Evolutionary conservation across 192 early-diverging fungal genomes (phyloP), one percentile per base, ranked within the genome.

Genomic region (Coemansia sp.): DNA sequence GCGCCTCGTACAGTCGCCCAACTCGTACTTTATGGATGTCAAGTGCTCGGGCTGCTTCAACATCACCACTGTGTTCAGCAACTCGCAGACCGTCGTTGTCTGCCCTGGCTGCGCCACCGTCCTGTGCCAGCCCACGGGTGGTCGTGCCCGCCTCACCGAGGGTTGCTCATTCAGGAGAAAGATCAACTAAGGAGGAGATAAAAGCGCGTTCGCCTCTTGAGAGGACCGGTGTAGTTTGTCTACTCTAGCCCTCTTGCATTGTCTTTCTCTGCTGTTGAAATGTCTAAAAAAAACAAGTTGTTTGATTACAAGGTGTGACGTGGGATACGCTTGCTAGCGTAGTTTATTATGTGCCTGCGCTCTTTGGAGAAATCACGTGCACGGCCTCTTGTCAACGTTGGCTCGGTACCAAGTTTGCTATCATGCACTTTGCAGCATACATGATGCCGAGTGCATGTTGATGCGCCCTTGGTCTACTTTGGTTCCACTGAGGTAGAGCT

Each of bases 11-110:
- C 94, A 94, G 85, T 87, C 86, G 82, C 93, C 94, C 41, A 91
- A 98, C 90, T 96, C 95, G 19, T 96, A 88, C 90, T 96, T 97
- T 83, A 96, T 98, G 94, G 95, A 98, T 69, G 94, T 98, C 62
- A 96, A 95, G 84, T 96, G 94, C 86, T 82, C 91, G 56, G 91
- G 88, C 83, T 98, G 95, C 88, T 88, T 92, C 80, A 86, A 90
- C 79, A 95, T 99, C 84, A 97, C 94, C 83, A 97, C 95, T 72
- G 94, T 99, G 72, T 99, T 99, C 90, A 90, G 87, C 83, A 95
- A 99, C 84, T 95, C 95, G 76, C 95, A 99, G 83, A 95, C 94
- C 67, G 97, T 99, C 54, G 97, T 99, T 57, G 76, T 95, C 58
- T 99, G 97, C 89, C 82, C 87, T 62, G 88, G 89, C 63, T 99